A percentile compares a stretch with the other conserved stretches of the same genome.
These are phyloP conservation scores for Salix koriyanagi DNA, from an alignment of 345 rosid genomes.

Conservation along the genomic window DNA sequence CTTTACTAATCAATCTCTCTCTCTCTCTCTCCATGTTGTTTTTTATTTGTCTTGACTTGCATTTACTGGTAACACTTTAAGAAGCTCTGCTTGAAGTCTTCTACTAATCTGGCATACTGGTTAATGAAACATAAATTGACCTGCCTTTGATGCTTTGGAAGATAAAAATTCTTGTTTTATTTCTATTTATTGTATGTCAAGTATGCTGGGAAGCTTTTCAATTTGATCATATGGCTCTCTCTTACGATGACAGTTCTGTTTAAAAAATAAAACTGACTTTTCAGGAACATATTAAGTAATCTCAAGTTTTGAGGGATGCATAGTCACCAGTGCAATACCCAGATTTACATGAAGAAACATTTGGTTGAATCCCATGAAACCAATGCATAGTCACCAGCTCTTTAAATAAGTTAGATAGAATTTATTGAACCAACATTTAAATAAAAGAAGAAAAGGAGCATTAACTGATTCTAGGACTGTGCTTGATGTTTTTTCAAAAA, in stretches of 20 bases:
- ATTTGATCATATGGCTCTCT: neutral
- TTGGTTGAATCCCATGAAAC: too few relatives aligned
- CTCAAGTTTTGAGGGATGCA: neutral
- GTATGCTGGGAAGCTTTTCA: neutral
- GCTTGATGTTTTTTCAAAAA: neutral
- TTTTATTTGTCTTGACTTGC: neutral
- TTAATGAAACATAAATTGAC: too few relatives aligned
- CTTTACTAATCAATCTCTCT: slow-evolving; percentile 20
- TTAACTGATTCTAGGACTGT: neutral
- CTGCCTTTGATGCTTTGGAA: neutral
- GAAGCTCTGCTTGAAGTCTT: neutral
- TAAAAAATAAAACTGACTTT: neutral
- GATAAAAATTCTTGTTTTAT: neutral
- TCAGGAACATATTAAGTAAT: neutral
- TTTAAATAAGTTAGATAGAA: neutral
- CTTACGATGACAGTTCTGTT: neutral
- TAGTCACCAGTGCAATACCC: neutral
- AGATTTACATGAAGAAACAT: neutral
- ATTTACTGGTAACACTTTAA: neutral
- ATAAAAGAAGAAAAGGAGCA: neutral
- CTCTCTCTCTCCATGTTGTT: neutral
- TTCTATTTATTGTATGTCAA: neutral
- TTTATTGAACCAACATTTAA: neutral
- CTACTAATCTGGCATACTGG: too few relatives aligned
- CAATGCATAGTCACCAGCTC: neutral